phyloP scores from a whole-genome alignment of 2,329 filamentous ascomycete genomes.

The Aureobasidium sp. region DNA sequence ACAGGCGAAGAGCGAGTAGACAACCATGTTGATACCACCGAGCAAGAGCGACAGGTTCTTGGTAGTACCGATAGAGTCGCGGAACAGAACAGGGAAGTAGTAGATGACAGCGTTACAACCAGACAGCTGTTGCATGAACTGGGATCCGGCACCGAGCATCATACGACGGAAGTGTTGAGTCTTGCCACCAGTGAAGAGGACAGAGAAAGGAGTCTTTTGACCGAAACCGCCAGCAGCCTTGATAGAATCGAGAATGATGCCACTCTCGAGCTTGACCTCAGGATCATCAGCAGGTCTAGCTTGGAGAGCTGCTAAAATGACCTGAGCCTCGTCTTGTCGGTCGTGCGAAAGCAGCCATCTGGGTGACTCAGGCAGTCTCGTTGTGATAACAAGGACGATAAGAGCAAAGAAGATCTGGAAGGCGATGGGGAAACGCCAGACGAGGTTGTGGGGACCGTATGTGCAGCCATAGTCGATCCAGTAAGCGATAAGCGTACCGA shows the following conservation, averaged over 20 bases:
- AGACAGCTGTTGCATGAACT: constrained; percentile 55
- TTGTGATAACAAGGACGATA: constrained; percentile 35
- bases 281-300: too few species aligned
- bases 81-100: constrained; percentile 34
- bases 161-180: constrained; percentile 56
- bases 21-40: constrained; percentile 45
- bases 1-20: constrained; percentile 48
- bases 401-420: constrained; percentile 37
- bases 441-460: constrained; percentile 26
- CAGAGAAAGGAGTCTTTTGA: constrained; percentile 35
- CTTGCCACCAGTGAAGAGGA: constrained; percentile 53
- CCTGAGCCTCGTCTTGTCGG: constrained; percentile 15
- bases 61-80: constrained; percentile 42
- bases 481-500: constrained; percentile 44
- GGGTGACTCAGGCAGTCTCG: constrained; percentile 36
- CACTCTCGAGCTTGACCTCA: constrained; percentile 41
- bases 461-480: constrained; percentile 39
- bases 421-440: constrained; percentile 32
- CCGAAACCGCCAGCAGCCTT: constrained; percentile 32
- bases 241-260: constrained; percentile 56
- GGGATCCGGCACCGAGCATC: constrained; percentile 49
- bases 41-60: constrained; percentile 36
- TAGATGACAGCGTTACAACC: constrained; percentile 43
- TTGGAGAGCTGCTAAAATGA: constrained; percentile 17
- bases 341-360: constrained; percentile 25